Percentiles rank a stretch among this genome's conserved stretches.
phyloP scores from a whole-genome alignment of 2,329 filamentous ascomycete genomes.

The Didymellaceae sp. region DNA sequence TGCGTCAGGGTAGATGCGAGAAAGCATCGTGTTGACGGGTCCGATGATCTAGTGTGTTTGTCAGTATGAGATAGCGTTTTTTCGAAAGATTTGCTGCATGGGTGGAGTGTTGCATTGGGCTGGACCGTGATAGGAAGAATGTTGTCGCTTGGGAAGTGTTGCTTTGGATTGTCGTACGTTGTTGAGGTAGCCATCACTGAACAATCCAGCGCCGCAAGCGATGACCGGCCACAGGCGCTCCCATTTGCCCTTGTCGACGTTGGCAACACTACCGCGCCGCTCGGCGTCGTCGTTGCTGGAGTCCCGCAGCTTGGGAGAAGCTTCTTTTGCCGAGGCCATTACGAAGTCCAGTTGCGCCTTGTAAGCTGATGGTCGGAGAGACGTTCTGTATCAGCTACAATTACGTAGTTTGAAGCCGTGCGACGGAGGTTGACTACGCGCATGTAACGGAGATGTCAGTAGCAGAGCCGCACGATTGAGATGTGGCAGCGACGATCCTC shows the following conservation, averaged over 20 bases:
- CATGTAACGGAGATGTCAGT: too few species aligned
- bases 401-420: not conserved
- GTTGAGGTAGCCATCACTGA: constrained; percentile 92
- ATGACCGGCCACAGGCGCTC: constrained; percentile 73
- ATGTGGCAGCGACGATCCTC: not conserved
- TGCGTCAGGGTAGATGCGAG: constrained; percentile 69
- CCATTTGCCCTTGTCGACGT: constrained; percentile 44
- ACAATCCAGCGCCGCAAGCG: constrained; percentile 87
- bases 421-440: too few species aligned
- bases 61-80: too few species aligned
- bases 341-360: not conserved
- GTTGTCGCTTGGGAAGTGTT: constrained; percentile 16
- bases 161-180: constrained; percentile 61
- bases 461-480: constrained; percentile 3
- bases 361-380: not conserved
- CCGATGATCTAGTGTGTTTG: constrained; percentile 72
- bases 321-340: constrained; percentile 17
- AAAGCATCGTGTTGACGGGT: constrained; percentile 80
- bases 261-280: constrained; percentile 15
- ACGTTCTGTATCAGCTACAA: not conserved
- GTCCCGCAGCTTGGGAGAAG: constrained; percentile 5
- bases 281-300: constrained; percentile 14
- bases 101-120: not conserved
- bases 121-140: constrained; percentile 1
- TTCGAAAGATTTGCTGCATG: too few species aligned